Conservation (phyloP, 805 yeast genomes). For the Saccharomycopsis microspora region DNA sequence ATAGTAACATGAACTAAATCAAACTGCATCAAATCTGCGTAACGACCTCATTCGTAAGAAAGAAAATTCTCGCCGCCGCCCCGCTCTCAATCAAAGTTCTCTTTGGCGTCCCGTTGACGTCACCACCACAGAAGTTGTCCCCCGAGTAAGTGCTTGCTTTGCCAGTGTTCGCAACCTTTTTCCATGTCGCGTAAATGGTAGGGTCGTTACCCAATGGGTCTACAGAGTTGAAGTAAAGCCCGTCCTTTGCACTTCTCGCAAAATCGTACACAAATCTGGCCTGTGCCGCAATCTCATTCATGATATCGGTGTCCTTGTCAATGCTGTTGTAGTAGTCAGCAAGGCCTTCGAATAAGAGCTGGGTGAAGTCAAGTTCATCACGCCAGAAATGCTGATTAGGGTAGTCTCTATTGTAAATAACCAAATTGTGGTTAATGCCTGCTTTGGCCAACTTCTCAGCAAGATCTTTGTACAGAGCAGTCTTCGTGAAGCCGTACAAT, state of each 20-base stretch:
- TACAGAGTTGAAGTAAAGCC: constrained; percentile 47
- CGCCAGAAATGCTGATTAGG: constrained; percentile 46
- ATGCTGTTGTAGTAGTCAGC: constrained; percentile 43
- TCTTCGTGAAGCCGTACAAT: constrained; percentile 38
- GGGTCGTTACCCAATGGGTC: constrained; percentile 44
- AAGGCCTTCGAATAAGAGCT: constrained; percentile 53
- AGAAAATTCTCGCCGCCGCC: constrained; percentile 57
- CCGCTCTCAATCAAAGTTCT: constrained; percentile 53
- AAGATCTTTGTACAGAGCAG: constrained; percentile 33
- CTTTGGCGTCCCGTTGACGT: constrained; percentile 25
- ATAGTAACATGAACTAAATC: neutral
- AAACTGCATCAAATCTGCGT: neutral
- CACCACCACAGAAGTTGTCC: constrained; percentile 36
- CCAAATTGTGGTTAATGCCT: constrained; percentile 42
- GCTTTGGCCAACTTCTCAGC: constrained; percentile 35
- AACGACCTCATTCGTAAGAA: constrained; percentile 17
- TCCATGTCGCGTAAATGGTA: constrained; percentile 39
- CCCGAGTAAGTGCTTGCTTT: constrained; percentile 38
- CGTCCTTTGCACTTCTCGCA: constrained; percentile 27
- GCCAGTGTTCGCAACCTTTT: constrained; percentile 41
- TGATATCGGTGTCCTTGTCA: constrained; percentile 27
- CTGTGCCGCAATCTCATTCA: constrained; percentile 40
- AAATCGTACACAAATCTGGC: constrained; percentile 38
- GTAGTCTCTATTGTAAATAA: constrained; percentile 51
- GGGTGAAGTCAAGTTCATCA: constrained; percentile 52